These are phyloP conservation scores for Kodamaea alishanica DNA, from an alignment of 1,139 yeast genomes.

Conservation along the genomic window DNA sequence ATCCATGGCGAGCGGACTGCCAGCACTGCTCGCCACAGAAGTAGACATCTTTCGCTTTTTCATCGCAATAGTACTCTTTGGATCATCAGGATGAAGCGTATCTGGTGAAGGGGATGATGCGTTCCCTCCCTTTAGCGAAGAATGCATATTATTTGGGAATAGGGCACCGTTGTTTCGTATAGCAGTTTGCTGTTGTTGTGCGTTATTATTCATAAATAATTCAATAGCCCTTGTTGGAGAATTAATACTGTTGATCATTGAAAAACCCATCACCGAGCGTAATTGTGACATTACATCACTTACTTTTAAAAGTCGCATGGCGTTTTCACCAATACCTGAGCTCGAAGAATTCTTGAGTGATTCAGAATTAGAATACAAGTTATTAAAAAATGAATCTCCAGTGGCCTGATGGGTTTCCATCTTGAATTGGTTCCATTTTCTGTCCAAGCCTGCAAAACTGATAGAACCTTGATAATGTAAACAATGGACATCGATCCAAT, in stretches of 20 bases:
- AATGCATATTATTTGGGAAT: too few species aligned
- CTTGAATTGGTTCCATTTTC: slow-evolving; percentile 18
- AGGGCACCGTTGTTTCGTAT: slow-evolving; percentile 1
- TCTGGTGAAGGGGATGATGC: slow-evolving; percentile 12
- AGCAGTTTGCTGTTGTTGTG: slow-evolving; percentile 10
- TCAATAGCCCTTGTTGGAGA: slow-evolving; percentile 65
- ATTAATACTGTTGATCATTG: slow-evolving; percentile 36
- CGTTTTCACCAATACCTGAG: slow-evolving; percentile 61
- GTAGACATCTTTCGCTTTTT: slow-evolving; percentile 15
- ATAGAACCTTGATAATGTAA: slow-evolving; percentile 27
- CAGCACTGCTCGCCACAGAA: slow-evolving; percentile 9
- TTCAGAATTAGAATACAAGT: slow-evolving; percentile 21
- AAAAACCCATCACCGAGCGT: slow-evolving; percentile 59
- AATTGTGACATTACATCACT: slow-evolving; percentile 74
- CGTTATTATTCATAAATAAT: slow-evolving; percentile 31
- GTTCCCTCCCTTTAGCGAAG: too few species aligned
- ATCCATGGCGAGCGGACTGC: slow-evolving; percentile 13
- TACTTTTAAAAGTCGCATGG: slow-evolving; percentile 68
- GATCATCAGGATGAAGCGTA: slow-evolving; percentile 10
- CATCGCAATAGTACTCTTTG: slow-evolving; percentile 7
- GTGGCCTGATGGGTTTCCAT: slow-evolving; percentile 2
- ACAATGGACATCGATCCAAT: slow-evolving; percentile 64
- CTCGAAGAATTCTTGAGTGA: slow-evolving; percentile 27
- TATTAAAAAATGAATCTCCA: slow-evolving; percentile 20
- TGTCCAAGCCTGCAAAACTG: slow-evolving; percentile 25